Evolutionary conservation across 148 eudicot species (phyloP), one percentile per base, ranked within the genome.

Genomic region (Diospyros lotus): DNA sequence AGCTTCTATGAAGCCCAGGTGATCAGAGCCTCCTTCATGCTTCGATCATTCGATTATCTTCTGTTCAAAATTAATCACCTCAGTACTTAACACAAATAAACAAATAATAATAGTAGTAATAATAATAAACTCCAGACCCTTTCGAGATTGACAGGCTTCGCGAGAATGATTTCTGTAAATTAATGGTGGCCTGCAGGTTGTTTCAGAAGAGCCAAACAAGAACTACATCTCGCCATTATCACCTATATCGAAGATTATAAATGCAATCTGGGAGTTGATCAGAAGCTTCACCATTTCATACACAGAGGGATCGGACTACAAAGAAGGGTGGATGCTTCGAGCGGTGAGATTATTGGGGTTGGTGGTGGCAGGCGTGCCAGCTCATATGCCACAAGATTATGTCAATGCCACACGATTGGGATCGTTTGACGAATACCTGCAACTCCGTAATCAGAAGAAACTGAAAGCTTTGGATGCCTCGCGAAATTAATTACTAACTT

Each of bases 1-100:
- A 80, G 91, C 78, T 71, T 88, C 68, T 93, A 93, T 66, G 73
- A 83, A 51, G 93, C 82, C 54, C 71, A 93, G 93, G 98, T 87
- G 51, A 74, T 39, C 5, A 8, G 2, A 28, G 5, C 28, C 43
- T 10, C 44, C 65, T 62, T 42, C 39, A 41, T 39, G 45, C 7
- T n/a, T 67, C 40, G 18, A 2, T 58, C 48, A 28, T 28, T 28
- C 28, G 28, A 28, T 28, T 28, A 28, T 28, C 28, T 28, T 28
- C 28, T 28, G 28, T 28, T 28, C 28, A 28, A 28, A 28, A 28
- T 28, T 28, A 28, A 28, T 28, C 28, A 28, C 28, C 28, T 28
- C 28, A n/a, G n/a, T n/a, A 28, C 28, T 28, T 28, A 28, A 28
- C 28, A 28, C 0, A 28, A 28, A 28, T 28, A 28, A 28, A 28